Evolutionary conservation across 768 basidiomycete genomes (phyloP).

Genomic region (Pisolithus orientalis): DNA sequence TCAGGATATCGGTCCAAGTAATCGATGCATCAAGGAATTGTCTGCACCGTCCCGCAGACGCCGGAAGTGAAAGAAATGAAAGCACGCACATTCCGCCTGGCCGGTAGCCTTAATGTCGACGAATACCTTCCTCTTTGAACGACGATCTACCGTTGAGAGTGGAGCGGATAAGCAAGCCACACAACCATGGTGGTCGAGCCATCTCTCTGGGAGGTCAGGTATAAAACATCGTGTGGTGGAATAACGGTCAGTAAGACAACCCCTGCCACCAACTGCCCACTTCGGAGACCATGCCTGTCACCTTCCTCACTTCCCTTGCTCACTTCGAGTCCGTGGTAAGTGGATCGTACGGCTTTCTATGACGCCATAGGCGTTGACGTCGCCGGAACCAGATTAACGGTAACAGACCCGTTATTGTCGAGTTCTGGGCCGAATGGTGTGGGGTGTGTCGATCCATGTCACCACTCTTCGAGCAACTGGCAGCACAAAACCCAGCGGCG

Average conservation of each 20-base stretch:
- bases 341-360: neutral
- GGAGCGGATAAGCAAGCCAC: slow-evolving; percentile 13
- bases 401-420: slow-evolving; percentile 20
- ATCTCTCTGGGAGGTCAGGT: slow-evolving; percentile 10
- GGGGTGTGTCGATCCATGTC: slow-evolving; percentile 16
- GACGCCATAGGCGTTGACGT: slow-evolving; percentile 6
- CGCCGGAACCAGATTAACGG: slow-evolving; percentile 12
- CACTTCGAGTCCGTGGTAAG: slow-evolving; percentile 20
- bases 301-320: slow-evolving; percentile 20
- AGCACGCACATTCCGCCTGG: slow-evolving; percentile 25
- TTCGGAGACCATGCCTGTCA: slow-evolving; percentile 14
- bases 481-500: slow-evolving; percentile 20
- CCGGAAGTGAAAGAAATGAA: slow-evolving; percentile 19
- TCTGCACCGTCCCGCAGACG: slow-evolving; percentile 18
- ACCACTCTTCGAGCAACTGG: slow-evolving; percentile 17
- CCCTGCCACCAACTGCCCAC: slow-evolving; percentile 7
- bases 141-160: slow-evolving; percentile 16
- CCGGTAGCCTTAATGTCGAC: slow-evolving; percentile 10
- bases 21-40: slow-evolving; percentile 14
- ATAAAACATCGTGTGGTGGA: slow-evolving; percentile 18
- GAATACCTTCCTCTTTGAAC: slow-evolving; percentile 12
- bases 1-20: slow-evolving; percentile 8
- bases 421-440: slow-evolving; percentile 30
- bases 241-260: slow-evolving; percentile 9
- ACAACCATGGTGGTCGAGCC: slow-evolving; percentile 4